These are phyloP conservation scores for Ascomycota sp. DNA, from an alignment of 2,329 filamentous ascomycete species.

Conservation along the genomic window DNA sequence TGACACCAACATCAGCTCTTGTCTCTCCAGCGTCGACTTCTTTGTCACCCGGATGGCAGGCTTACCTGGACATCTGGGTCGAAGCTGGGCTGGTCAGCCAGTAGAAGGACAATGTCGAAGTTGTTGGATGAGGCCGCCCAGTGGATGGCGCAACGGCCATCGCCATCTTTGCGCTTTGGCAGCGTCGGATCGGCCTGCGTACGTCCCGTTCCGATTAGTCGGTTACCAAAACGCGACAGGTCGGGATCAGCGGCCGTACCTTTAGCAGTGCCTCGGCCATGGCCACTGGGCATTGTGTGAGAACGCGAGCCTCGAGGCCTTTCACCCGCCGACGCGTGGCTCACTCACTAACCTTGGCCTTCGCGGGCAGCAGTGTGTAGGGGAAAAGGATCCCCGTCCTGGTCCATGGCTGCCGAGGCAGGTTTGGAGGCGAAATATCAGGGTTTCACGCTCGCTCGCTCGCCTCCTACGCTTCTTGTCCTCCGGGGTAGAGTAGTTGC, in stretches of 20 bases:
- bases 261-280: constrained; percentile 4
- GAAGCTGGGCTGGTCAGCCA: constrained; percentile 50
- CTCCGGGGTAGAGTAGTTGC: too few relatives aligned
- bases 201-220: background rate
- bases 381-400: constrained; percentile 41
- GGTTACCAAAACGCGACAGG: background rate
- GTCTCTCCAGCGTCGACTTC: too few relatives aligned
- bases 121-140: constrained; percentile 81
- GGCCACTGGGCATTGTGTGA: constrained; percentile 1
- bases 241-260: constrained; percentile 1
- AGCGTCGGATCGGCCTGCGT: constrained; percentile 56
- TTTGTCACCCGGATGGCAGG: background rate
- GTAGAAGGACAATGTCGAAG: constrained; percentile 46
- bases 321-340: too few relatives aligned
- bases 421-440: too few relatives aligned
- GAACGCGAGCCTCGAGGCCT: background rate
- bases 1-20: background rate
- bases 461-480: background rate
- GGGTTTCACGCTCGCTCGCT: too few relatives aligned
- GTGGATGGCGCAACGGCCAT: constrained; percentile 76
- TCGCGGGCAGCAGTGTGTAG: constrained; percentile 75
- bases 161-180: constrained; percentile 49
- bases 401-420: constrained; percentile 7
- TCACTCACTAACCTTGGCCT: constrained; percentile 42
- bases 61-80: constrained; percentile 60